phyloP scores from a whole-genome alignment of 192 early-diverging fungal genomes.

The Mortierella hygrophila region DNA sequence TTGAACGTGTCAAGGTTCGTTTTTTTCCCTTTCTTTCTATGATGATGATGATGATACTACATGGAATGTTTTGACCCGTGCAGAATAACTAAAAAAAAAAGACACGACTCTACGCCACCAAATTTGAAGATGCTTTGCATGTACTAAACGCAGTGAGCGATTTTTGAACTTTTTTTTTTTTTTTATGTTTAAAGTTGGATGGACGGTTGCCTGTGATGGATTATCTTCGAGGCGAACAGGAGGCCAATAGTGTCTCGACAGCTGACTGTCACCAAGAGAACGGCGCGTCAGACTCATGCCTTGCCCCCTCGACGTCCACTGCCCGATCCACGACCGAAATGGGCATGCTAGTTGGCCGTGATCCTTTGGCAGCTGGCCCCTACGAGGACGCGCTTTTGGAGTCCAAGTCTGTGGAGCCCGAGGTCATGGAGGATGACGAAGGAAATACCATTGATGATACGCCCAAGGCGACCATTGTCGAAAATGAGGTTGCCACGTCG shows the following conservation, averaged over 20 bases:
- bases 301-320: neutral
- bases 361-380: neutral
- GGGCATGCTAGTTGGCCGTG: neutral
- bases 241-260: neutral
- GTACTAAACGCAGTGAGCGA: neutral
- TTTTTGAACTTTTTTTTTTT: neutral
- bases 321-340: neutral
- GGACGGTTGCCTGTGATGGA: neutral
- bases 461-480: neutral
- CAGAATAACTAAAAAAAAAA: neutral
- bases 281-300: neutral
- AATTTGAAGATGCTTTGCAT: neutral
- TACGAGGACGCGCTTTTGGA: neutral
- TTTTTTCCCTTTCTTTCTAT: neutral
- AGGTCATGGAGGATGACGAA: neutral
- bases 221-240: neutral
- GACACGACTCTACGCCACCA: neutral
- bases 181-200: neutral
- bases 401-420: neutral
- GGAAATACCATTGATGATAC: neutral
- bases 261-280: neutral
- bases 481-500: neutral
- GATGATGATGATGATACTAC: no score
- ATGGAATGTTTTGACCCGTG: neutral
- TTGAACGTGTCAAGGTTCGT: conserved; percentile 8